Evolutionary conservation across 2,329 filamentous ascomycete genomes (phyloP).

Genomic region (Diaporthe sp.): DNA sequence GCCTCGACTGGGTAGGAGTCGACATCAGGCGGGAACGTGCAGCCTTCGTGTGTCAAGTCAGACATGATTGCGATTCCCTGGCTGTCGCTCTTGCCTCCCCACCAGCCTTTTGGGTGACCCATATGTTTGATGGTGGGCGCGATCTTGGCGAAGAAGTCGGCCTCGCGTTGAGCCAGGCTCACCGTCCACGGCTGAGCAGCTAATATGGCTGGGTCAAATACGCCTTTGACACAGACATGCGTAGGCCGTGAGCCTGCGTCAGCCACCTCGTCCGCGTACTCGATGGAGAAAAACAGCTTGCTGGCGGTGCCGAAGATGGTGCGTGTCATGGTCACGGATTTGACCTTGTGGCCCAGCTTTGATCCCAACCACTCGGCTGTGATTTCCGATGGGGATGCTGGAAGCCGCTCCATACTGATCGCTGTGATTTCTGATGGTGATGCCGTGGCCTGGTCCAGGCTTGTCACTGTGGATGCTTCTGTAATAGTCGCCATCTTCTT

Average conservation of each 20-base stretch:
- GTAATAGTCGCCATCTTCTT: neutral
- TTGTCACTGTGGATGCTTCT: neutral
- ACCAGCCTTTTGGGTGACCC: conserved; percentile 52
- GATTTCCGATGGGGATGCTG: neutral
- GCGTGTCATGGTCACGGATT: conserved; percentile 42
- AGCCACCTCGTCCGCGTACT: conserved; percentile 45
- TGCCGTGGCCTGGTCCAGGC: neutral
- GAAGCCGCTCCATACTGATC: neutral
- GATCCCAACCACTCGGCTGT: conserved; percentile 43
- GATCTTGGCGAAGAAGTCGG: conserved; percentile 52
- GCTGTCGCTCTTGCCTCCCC: conserved; percentile 49
- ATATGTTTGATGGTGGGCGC: conserved; percentile 45
- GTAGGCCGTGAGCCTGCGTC: conserved; percentile 42
- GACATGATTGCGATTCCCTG: conserved; percentile 55
- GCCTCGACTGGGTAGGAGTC: conserved; percentile 47
- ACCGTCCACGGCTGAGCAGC: conserved; percentile 49
- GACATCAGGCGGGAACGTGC: conserved; percentile 49
- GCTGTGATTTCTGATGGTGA: neutral
- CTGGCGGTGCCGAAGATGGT: conserved; percentile 45
- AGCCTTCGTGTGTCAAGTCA: conserved; percentile 48
- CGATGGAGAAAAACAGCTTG: conserved; percentile 47
- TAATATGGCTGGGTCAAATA: conserved; percentile 52
- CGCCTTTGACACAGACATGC: conserved; percentile 49
- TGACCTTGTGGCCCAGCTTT: conserved; percentile 46
- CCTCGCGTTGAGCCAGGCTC: conserved; percentile 50